Conservation (phyloP, 345 rosid genomes). For the Gossypioides kirkii region DNA sequence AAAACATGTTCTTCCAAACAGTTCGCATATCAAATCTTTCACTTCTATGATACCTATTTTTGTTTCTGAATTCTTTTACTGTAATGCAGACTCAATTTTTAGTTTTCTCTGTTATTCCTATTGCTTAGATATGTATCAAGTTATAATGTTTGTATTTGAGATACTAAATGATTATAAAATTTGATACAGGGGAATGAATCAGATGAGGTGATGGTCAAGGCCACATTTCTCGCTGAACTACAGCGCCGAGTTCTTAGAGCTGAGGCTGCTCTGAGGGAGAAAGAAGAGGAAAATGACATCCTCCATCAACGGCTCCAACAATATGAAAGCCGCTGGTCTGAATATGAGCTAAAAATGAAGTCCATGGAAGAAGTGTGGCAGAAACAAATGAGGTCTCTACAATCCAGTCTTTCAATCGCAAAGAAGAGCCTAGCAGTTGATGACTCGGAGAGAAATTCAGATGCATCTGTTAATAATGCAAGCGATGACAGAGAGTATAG, state of each 20-base stretch:
- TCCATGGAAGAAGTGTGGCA: constrained; percentile 99
- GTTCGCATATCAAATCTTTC: not conserved
- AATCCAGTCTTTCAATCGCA: constrained; percentile 93
- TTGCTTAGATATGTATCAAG: not conserved
- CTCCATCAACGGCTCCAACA: constrained; percentile 93
- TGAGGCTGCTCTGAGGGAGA: constrained; percentile 79
- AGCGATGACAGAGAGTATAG: constrained; percentile 62
- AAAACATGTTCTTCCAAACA: not conserved
- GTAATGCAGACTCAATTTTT: not conserved
- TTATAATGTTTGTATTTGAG: not conserved
- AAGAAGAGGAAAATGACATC: constrained; percentile 94
- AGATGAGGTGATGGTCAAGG: constrained; percentile 82
- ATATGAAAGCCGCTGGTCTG: constrained; percentile 95
- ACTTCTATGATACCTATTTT: not conserved
- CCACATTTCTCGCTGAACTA: constrained; percentile 78
- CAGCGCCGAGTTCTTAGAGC: constrained; percentile 91
- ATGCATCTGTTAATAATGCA: constrained; percentile 80
- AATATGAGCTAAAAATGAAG: constrained; percentile 90
- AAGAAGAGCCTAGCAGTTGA: constrained; percentile 91
- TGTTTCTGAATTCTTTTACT: not conserved
- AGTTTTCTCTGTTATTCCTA: not conserved
- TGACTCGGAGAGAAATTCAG: constrained; percentile 77
- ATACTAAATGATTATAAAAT: constrained; percentile 10
- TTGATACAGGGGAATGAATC: constrained; percentile 50
- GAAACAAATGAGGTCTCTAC: constrained; percentile 95